Conservation (phyloP, 2,329 filamentous ascomycete species). For the Trichoderma sp. region DNA sequence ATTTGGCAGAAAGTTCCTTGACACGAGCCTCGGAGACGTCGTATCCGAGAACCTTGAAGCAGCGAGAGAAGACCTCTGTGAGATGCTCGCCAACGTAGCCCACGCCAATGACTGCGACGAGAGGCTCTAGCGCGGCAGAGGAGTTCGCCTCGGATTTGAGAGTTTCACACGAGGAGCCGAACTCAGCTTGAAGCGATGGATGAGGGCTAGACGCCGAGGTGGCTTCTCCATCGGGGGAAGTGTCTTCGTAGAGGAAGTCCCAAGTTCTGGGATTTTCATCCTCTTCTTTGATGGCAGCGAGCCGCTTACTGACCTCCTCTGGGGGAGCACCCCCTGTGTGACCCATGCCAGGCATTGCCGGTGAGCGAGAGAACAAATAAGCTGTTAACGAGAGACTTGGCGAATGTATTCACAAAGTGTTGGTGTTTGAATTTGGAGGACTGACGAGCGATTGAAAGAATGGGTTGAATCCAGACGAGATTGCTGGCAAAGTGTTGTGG, state of each 20-base stretch:
- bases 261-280: constrained; percentile 34
- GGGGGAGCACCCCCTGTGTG: background rate
- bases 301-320: background rate
- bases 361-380: background rate
- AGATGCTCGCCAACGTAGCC: constrained; percentile 58
- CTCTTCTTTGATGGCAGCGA: background rate
- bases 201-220: constrained; percentile 35
- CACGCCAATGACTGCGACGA: constrained; percentile 55
- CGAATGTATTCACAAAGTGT: too few species aligned
- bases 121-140: constrained; percentile 34
- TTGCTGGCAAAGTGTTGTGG: background rate
- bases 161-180: background rate
- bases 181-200: constrained; percentile 4
- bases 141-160: constrained; percentile 35
- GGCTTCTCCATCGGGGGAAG: constrained; percentile 42
- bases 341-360: background rate
- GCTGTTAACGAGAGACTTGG: too few species aligned
- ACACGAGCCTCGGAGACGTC: constrained; percentile 51
- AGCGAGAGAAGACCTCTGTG: constrained; percentile 47
- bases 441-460: too few species aligned
- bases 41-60: constrained; percentile 52
- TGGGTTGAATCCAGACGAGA: background rate
- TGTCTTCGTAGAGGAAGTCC: constrained; percentile 38
- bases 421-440: too few species aligned
- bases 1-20: constrained; percentile 39